These are phyloP conservation scores for Raffaelea deltoideospora DNA, from an alignment of 2,329 filamentous ascomycete genomes.

Conservation along the genomic window DNA sequence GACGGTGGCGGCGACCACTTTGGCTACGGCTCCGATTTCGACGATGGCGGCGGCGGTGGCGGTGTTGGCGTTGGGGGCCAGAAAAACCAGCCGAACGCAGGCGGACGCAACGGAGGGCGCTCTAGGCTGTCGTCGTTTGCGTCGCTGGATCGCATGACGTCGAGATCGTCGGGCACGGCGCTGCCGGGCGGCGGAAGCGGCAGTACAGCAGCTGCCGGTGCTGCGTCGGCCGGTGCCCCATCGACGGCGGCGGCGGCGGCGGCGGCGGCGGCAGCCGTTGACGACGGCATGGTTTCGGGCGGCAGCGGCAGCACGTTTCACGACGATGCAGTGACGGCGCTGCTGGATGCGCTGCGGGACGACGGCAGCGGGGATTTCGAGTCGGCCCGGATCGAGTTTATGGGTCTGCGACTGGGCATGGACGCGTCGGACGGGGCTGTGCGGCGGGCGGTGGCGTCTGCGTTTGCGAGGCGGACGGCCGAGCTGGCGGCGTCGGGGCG, in stretches of 20 bases:
- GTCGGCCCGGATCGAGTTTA: slow-evolving; percentile 71
- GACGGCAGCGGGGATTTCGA: slow-evolving; percentile 68
- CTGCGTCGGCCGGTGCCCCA: too few species aligned
- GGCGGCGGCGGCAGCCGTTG: neutral
- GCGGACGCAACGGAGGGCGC: slow-evolving; percentile 35
- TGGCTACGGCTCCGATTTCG: neutral
- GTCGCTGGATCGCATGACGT: slow-evolving; percentile 46
- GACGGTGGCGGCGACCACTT: slow-evolving; percentile 20
- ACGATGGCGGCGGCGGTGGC: neutral
- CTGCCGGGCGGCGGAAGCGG: neutral
- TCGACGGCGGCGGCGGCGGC: neutral
- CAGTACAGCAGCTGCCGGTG: too few species aligned
- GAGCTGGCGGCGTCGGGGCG: slow-evolving; percentile 44
- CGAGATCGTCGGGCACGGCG: slow-evolving; percentile 1
- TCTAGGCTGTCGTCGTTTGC: slow-evolving; percentile 57
- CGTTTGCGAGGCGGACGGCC: slow-evolving; percentile 68
- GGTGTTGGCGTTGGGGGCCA: too few species aligned
- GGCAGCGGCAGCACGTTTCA: slow-evolving; percentile 50
- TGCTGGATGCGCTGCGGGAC: slow-evolving; percentile 71
- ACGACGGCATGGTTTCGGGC: slow-evolving; percentile 10
- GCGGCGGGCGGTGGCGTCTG: slow-evolving; percentile 68
- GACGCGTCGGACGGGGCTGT: slow-evolving; percentile 85
- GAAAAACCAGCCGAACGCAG: too few species aligned
- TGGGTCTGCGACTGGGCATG: slow-evolving; percentile 77
- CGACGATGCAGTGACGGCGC: slow-evolving; percentile 68